Evolutionary conservation across 192 early-diverging fungal genomes (phyloP).

Genomic region (Backusella macrospora): DNA sequence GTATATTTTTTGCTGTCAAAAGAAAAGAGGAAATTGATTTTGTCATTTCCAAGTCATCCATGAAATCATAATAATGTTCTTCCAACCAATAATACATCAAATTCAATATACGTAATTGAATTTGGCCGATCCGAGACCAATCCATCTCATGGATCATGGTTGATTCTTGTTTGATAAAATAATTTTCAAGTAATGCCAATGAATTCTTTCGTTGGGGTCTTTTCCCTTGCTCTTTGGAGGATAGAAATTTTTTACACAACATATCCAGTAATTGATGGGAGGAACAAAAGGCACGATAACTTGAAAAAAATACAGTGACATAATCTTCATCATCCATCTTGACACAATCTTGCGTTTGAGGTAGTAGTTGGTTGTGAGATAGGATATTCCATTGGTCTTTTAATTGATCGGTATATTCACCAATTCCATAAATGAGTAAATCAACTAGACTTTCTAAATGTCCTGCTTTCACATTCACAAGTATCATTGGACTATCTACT

Average conservation of each 20-base stretch:
- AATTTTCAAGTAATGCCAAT: not conserved
- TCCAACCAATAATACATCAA: constrained; percentile 65
- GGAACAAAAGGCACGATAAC: constrained; percentile 66
- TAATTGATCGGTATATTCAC: not conserved
- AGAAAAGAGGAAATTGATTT: not conserved
- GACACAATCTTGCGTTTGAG: not conserved
- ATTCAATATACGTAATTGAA: constrained; percentile 52
- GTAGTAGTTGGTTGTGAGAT: not conserved
- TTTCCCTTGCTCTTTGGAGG: constrained; percentile 27
- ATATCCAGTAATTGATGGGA: constrained; percentile 43
- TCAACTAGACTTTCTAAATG: constrained; percentile 59
- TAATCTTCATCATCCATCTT: constrained; percentile 45
- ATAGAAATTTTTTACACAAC: constrained; percentile 39
- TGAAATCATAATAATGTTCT: constrained; percentile 62
- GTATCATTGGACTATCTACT: constrained; percentile 6
- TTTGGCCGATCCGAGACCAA: constrained; percentile 40
- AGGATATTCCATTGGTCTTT: constrained; percentile 26
- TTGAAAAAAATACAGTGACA: constrained; percentile 63
- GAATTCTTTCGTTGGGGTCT: not conserved
- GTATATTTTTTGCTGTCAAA: constrained; percentile 15
- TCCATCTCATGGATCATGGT: constrained; percentile 5
- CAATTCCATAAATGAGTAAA: constrained; percentile 61
- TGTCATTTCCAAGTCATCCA: constrained; percentile 49
- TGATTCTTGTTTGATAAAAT: not conserved
- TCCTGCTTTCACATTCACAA: constrained; percentile 66